A percentile compares a stretch with the other conserved stretches of the same genome.
Conservation (phyloP, 1,284 basidiomycete species). For the Wolfiporia cocos region DNA sequence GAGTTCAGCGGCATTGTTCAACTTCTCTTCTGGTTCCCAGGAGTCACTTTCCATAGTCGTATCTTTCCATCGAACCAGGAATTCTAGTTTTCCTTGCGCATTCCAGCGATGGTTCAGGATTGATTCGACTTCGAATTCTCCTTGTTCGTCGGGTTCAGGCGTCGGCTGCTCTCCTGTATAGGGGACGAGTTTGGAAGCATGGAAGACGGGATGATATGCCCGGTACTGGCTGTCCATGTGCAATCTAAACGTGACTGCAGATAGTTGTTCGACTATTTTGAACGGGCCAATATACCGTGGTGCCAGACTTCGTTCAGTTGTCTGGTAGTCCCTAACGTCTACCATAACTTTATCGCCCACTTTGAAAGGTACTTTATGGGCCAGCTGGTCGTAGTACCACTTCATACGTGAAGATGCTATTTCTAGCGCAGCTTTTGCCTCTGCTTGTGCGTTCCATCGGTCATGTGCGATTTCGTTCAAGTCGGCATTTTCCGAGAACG, state of each 20-base stretch:
- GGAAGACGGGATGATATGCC: background rate
- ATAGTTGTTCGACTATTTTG: background rate
- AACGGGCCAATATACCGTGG: background rate
- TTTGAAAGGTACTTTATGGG: background rate
- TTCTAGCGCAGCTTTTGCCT: background rate
- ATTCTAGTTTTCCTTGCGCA: too few relatives aligned
- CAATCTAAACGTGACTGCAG: background rate
- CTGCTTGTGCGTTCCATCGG: background rate
- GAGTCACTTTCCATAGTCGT: background rate
- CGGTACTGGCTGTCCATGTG: too few relatives aligned
- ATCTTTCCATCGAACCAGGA: too few relatives aligned
- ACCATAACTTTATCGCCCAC: background rate
- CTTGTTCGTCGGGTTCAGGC: background rate
- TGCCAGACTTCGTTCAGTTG: background rate
- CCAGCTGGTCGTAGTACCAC: background rate
- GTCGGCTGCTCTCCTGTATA: background rate
- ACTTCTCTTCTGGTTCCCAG: background rate
- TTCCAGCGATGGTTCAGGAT: background rate
- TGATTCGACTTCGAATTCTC: background rate
- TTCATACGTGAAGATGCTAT: background rate
- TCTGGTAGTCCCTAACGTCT: too few relatives aligned
- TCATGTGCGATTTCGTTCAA: background rate
- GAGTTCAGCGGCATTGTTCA: background rate
- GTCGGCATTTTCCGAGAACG: too few relatives aligned
- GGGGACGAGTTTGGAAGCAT: background rate